phyloP scores from a whole-genome alignment of 306 rosid species.

The Cercis canadensis region DNA sequence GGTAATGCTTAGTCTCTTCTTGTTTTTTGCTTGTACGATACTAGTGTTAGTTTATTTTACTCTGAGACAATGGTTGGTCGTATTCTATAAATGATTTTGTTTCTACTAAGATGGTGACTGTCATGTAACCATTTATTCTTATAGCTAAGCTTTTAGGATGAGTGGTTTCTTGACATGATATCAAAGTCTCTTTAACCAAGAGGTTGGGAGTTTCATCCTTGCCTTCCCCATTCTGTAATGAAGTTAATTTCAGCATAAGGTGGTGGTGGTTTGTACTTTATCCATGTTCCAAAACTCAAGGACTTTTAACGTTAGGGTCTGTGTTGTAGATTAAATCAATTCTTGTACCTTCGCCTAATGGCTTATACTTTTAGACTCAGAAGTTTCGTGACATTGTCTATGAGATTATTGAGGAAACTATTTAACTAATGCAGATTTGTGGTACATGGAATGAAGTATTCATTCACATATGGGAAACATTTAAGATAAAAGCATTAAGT shows the following conservation, averaged over 20 bases:
- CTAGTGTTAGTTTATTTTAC: constrained; percentile 11
- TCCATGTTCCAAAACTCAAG: background rate
- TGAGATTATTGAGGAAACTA: background rate
- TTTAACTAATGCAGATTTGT: background rate
- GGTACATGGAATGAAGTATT: background rate
- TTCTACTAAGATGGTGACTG: background rate
- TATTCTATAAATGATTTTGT: background rate
- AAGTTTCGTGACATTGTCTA: background rate
- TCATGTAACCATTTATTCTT: background rate
- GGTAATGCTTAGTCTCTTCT: constrained; percentile 54
- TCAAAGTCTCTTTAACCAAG: background rate
- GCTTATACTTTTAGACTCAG: too few relatives aligned
- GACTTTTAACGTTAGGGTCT: background rate
- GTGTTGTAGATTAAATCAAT: background rate
- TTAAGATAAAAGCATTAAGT: background rate
- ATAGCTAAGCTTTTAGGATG: background rate
- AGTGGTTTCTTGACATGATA: background rate
- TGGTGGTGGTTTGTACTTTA: background rate
- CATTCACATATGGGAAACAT: background rate
- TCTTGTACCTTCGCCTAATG: background rate
- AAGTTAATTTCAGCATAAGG: background rate
- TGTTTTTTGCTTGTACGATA: constrained; percentile 9
- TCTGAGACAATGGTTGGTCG: constrained; percentile 27
- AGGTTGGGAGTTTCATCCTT: background rate
- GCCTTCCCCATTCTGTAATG: background rate